Evolutionary conservation across 768 basidiomycete species (phyloP).

Genomic region (Epithele typhae): DNA sequence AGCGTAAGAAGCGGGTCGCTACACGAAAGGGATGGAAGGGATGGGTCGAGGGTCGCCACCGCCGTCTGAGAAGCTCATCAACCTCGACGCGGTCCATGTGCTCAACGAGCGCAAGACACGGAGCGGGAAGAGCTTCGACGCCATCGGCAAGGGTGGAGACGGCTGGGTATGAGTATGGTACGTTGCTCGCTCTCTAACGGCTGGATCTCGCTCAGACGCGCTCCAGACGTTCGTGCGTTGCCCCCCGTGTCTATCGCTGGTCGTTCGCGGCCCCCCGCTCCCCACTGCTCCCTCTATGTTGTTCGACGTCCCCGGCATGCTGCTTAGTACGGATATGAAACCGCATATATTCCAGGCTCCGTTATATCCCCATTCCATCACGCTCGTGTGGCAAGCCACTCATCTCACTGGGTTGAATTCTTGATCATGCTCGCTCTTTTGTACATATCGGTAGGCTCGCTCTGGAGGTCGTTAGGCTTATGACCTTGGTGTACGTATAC

Average conservation of each 20-base stretch:
- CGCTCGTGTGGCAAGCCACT: slow-evolving; percentile 7
- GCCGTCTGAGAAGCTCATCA: slow-evolving; percentile 77
- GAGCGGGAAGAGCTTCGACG: slow-evolving; percentile 83
- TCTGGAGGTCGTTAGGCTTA: slow-evolving; percentile 3
- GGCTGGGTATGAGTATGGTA: slow-evolving; percentile 58
- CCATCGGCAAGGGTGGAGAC: slow-evolving; percentile 72
- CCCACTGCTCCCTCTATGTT: background rate
- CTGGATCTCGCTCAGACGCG: slow-evolving; percentile 39
- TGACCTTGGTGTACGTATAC: slow-evolving; percentile 16
- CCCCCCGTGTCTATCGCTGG: slow-evolving; percentile 2
- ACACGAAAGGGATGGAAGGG: slow-evolving; percentile 87
- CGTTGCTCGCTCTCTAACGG: slow-evolving; percentile 37
- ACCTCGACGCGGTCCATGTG: slow-evolving; percentile 67
- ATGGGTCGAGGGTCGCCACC: slow-evolving; percentile 86
- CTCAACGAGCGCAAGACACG: slow-evolving; percentile 74
- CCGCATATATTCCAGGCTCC: slow-evolving; percentile 6
- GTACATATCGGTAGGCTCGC: slow-evolving; percentile 10
- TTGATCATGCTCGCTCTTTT: slow-evolving; percentile 7
- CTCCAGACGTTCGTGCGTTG: background rate
- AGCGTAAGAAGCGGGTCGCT: slow-evolving; percentile 52
- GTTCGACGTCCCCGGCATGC: slow-evolving; percentile 1
- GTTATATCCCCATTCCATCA: slow-evolving; percentile 8
- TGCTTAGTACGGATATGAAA: too few relatives aligned
- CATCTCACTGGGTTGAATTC: slow-evolving; percentile 7
- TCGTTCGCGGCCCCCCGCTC: background rate